Conservation (phyloP, 176 grass and related monocot genomes). For the Zoysia japonica region DNA sequence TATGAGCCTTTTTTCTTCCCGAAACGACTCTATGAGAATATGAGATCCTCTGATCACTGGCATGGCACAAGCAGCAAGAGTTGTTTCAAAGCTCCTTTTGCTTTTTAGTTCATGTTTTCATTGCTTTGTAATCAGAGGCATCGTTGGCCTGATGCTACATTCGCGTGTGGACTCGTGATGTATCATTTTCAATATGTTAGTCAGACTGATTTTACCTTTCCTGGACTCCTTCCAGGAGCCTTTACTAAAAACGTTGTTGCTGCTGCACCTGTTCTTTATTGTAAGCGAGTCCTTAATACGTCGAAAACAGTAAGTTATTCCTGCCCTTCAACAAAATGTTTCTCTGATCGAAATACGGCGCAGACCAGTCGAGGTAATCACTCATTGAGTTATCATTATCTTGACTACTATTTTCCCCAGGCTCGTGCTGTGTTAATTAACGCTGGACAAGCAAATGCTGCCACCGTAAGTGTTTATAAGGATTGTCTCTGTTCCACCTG, state of each 20-base stretch:
- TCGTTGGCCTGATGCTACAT: slow-evolving; percentile 9
- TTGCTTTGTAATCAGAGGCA: background rate
- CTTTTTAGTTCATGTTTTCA: background rate
- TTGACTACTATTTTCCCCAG: slow-evolving; percentile 41
- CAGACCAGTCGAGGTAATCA: background rate
- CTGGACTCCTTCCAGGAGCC: slow-evolving; percentile 54
- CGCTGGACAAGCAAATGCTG: slow-evolving; percentile 98
- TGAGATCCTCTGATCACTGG: slow-evolving; percentile 9
- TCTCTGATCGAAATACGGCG: background rate
- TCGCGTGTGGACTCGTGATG: background rate
- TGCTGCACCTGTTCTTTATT: slow-evolving; percentile 89
- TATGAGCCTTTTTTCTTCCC: no score
- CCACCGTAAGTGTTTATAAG: slow-evolving; percentile 78
- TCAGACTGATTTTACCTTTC: background rate
- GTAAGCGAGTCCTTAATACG: slow-evolving; percentile 57
- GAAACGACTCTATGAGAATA: background rate
- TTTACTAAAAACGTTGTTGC: slow-evolving; percentile 95
- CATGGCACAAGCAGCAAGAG: background rate
- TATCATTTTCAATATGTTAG: background rate
- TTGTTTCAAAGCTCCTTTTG: background rate
- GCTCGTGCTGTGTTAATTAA: slow-evolving; percentile 90
- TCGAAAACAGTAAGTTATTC: slow-evolving; percentile 62
- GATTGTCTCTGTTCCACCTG: background rate
- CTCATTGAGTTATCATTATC: background rate
- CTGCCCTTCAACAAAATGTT: background rate